These are phyloP conservation scores for Echites panduratus DNA, from an alignment of 257 asterid species.

Conservation along the genomic window DNA sequence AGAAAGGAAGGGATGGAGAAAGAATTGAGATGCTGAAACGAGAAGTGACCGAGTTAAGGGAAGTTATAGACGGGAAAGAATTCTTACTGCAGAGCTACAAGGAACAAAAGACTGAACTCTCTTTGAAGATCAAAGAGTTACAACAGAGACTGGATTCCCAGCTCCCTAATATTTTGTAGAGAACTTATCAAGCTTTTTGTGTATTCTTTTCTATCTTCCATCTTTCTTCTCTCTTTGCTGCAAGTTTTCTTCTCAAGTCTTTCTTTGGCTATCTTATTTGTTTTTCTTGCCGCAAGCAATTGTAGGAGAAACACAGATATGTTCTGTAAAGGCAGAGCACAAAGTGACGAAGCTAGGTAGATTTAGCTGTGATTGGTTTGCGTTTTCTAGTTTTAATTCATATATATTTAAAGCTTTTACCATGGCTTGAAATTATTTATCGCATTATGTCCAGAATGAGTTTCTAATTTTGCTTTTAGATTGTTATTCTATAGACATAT, in stretches of 20 bases:
- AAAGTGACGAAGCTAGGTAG: neutral
- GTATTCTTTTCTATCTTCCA: conserved; percentile 43
- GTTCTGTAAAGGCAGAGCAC: neutral
- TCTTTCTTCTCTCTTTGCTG: conserved; percentile 17
- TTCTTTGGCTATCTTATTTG: conserved; percentile 4
- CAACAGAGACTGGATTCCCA: conserved; percentile 83
- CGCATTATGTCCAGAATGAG: no score
- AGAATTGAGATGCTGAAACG: conserved; percentile 63
- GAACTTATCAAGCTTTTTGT: conserved; percentile 27
- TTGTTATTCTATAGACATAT: no score
- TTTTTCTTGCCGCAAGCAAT: conserved; percentile 9
- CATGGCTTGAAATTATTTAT: neutral
- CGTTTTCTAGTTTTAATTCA: neutral
- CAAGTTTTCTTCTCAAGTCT: conserved; percentile 26
- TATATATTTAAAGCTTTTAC: neutral
- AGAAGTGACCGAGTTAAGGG: conserved; percentile 73
- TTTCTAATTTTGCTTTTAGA: no score
- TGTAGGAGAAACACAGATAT: conserved; percentile 2
- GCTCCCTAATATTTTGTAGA: conserved; percentile 74
- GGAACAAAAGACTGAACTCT: conserved; percentile 80
- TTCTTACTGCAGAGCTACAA: conserved; percentile 77
- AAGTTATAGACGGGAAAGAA: conserved; percentile 76
- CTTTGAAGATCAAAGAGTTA: conserved; percentile 66
- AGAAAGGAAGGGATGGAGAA: conserved; percentile 45
- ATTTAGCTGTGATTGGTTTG: neutral